phyloP scores from a whole-genome alignment of 2,329 filamentous ascomycete species.

The Fusarium xylarioides region DNA sequence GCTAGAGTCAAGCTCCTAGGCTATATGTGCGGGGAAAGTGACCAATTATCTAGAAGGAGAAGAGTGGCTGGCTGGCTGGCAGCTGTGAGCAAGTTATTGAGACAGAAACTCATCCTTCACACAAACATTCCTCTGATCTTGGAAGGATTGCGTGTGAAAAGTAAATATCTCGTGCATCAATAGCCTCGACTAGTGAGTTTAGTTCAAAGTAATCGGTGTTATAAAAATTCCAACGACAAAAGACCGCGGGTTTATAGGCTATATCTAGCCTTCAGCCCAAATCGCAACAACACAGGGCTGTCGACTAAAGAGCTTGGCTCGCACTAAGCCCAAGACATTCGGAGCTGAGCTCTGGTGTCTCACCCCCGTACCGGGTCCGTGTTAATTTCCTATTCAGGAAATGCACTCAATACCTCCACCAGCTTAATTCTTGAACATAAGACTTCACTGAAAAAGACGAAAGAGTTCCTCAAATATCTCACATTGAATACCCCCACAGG shows the following conservation, averaged over 20 bases:
- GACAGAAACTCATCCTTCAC: neutral
- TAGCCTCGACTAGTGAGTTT: neutral
- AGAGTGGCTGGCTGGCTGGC: neutral
- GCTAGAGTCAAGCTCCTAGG: neutral
- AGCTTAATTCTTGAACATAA: neutral
- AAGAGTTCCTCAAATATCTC: constrained; percentile 38
- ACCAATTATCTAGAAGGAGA: fast-evolving
- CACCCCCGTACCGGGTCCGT: neutral
- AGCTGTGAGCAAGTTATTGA: neutral
- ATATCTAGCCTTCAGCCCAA: neutral
- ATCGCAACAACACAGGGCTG: neutral
- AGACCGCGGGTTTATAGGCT: neutral
- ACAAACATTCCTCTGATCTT: neutral
- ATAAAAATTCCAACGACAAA: neutral
- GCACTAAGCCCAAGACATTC: neutral
- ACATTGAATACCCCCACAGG: constrained; percentile 42
- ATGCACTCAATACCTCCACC: neutral
- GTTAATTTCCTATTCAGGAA: neutral
- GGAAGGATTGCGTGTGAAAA: neutral
- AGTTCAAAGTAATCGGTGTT: neutral
- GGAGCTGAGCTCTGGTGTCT: neutral
- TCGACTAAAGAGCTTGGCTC: neutral
- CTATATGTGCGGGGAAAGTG: too few relatives aligned
- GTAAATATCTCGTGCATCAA: neutral
- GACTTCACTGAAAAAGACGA: neutral